A percentile compares a stretch with the other conserved stretches of the same genome.
phyloP scores from a whole-genome alignment of 1,284 basidiomycete species.

The Cutaneotrichosporon daszewskae region DNA sequence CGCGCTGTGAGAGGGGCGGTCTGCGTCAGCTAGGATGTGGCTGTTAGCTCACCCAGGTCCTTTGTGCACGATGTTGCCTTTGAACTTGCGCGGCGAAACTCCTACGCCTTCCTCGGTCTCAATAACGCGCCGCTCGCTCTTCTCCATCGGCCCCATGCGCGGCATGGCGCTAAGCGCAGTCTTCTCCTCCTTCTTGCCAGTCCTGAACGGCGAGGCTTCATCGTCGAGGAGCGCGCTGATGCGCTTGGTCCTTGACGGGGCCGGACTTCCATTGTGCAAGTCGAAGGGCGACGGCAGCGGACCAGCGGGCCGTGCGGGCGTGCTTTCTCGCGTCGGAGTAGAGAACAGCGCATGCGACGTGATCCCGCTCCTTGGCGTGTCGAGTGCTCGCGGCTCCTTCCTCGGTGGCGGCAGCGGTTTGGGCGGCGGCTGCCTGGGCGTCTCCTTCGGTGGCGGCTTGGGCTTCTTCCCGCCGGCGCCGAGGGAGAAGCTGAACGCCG shows the following conservation, averaged over 20 bases:
- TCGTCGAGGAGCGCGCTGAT: slow-evolving; percentile 2
- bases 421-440: no score
- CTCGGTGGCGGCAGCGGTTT: no score
- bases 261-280: no score
- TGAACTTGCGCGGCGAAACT: slow-evolving; percentile 33
- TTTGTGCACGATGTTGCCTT: slow-evolving; percentile 24
- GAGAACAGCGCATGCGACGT: no score
- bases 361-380: no score
- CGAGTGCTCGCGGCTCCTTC: no score
- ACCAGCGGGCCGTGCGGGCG: no score
- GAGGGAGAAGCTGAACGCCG: slow-evolving; percentile 26
- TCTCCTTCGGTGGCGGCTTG: not conserved
- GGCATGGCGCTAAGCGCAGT: slow-evolving; percentile 5
- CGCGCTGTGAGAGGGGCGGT: slow-evolving; percentile 14
- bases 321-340: no score
- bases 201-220: slow-evolving; percentile 6
- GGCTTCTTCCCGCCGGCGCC: slow-evolving; percentile 21
- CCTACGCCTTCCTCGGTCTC: slow-evolving; percentile 32
- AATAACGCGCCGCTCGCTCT: not conserved
- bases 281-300: no score
- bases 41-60: slow-evolving; percentile 23
- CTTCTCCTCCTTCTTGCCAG: not conserved
- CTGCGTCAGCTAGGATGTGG: slow-evolving; percentile 1
- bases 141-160: slow-evolving; percentile 3
- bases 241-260: no score